These are phyloP conservation scores for Suillus weaverae DNA, from an alignment of 768 basidiomycete species.

Conservation along the genomic window DNA sequence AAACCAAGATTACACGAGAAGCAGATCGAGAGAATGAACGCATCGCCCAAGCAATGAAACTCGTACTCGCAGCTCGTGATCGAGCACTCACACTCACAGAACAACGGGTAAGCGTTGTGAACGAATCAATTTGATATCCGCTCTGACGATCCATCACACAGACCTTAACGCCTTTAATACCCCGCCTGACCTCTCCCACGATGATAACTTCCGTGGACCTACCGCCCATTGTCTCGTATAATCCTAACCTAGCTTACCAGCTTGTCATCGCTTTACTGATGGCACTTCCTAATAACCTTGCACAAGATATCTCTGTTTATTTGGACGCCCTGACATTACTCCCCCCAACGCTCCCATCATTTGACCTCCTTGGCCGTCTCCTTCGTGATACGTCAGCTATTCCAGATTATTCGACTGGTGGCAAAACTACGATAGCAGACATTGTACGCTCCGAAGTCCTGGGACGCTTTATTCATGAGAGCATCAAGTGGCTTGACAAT, in stretches of 20 bases:
- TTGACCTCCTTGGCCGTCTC: slow-evolving; percentile 71
- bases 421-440: slow-evolving; percentile 61
- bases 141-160: slow-evolving; percentile 23
- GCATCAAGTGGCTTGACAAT: slow-evolving; percentile 67
- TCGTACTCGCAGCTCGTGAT: slow-evolving; percentile 67
- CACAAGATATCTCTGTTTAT: slow-evolving; percentile 46
- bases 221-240: slow-evolving; percentile 62
- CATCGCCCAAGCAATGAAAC: slow-evolving; percentile 62
- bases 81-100: slow-evolving; percentile 75
- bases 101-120: slow-evolving; percentile 52
- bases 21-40: slow-evolving; percentile 58
- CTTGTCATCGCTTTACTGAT: slow-evolving; percentile 61
- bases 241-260: slow-evolving; percentile 69
- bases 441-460: slow-evolving; percentile 64
- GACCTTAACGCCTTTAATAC: slow-evolving; percentile 53
- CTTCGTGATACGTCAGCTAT: slow-evolving; percentile 60
- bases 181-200: slow-evolving; percentile 42
- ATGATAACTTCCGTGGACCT: slow-evolving; percentile 71
- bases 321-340: slow-evolving; percentile 64
- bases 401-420: slow-evolving; percentile 38
- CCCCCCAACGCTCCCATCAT: slow-evolving; percentile 70
- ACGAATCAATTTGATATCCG: not conserved
- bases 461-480: slow-evolving; percentile 69
- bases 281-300: slow-evolving; percentile 27
- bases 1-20: slow-evolving; percentile 39